These are phyloP conservation scores for Taphrina pruni DNA, from an alignment of 1,139 yeast species.

Conservation along the genomic window DNA sequence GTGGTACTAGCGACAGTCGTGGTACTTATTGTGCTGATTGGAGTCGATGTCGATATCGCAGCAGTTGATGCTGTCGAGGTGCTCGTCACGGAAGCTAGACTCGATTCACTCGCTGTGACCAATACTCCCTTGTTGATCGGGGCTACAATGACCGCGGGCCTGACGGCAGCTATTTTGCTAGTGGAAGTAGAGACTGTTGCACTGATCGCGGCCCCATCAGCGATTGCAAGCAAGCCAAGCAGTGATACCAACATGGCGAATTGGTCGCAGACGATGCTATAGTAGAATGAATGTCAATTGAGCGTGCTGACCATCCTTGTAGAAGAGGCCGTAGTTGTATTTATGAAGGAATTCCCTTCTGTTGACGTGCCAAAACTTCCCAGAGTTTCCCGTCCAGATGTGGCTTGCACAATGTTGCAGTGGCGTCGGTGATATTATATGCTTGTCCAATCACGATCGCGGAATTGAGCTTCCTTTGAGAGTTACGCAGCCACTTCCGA, in stretches of 20 bases:
- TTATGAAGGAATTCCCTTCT: slow-evolving; percentile 1
- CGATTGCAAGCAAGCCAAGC: slow-evolving; percentile 8
- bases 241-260: slow-evolving; percentile 1
- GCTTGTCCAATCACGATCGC: background rate
- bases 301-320: no score
- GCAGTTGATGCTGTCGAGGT: background rate
- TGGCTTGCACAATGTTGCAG: background rate
- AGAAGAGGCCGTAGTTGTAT: background rate
- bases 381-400: background rate
- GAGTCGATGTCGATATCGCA: background rate
- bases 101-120: background rate
- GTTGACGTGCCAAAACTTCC: background rate
- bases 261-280: no score
- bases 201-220: slow-evolving; percentile 9
- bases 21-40: background rate
- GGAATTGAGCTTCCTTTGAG: background rate
- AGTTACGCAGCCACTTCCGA: background rate
- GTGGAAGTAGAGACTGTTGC: background rate
- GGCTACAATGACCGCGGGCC: background rate
- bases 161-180: background rate
- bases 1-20: background rate
- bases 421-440: background rate
- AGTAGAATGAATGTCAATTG: no score
- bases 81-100: background rate
- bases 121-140: background rate